Percentiles rank a stretch among this genome's conserved stretches.
Conservation (phyloP, 441 rosid species). For the Francoa sonchifolia region DNA sequence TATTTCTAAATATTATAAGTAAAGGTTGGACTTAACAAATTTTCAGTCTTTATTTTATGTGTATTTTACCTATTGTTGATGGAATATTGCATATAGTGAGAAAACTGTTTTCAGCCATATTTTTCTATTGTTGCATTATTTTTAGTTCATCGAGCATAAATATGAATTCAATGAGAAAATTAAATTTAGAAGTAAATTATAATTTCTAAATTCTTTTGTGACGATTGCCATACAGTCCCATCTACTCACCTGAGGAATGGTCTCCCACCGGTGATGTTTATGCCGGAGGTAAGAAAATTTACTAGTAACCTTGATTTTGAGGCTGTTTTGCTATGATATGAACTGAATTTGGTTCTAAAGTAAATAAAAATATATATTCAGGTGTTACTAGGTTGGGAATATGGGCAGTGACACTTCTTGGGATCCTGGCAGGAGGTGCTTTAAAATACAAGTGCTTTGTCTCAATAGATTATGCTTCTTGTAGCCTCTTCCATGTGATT, state of each 20-base stretch:
- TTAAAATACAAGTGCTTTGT: slow-evolving; percentile 88
- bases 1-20: no score
- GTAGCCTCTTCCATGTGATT: no score
- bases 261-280: slow-evolving; percentile 72
- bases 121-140: no score
- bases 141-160: no score
- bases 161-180: neutral
- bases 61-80: no score
- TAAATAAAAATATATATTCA: slow-evolving; percentile 5
- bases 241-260: slow-evolving; percentile 63
- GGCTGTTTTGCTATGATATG: no score
- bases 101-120: no score
- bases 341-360: neutral
- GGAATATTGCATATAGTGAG: no score
- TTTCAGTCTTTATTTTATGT: no score
- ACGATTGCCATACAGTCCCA: slow-evolving; percentile 45
- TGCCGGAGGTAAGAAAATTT: slow-evolving; percentile 41
- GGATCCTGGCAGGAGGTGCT: slow-evolving; percentile 84
- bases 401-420: slow-evolving; percentile 79
- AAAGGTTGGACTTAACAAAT: no score
- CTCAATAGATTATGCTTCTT: slow-evolving; percentile 27
- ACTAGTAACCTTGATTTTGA: neutral
- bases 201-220: slow-evolving; percentile 1
- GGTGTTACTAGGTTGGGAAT: slow-evolving; percentile 72
- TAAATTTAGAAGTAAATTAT: neutral